Evolutionary conservation across 192 early-diverging fungal genomes (phyloP), one percentile per base, ranked within the genome.

Genomic region (Lobosporangium transversale): DNA sequence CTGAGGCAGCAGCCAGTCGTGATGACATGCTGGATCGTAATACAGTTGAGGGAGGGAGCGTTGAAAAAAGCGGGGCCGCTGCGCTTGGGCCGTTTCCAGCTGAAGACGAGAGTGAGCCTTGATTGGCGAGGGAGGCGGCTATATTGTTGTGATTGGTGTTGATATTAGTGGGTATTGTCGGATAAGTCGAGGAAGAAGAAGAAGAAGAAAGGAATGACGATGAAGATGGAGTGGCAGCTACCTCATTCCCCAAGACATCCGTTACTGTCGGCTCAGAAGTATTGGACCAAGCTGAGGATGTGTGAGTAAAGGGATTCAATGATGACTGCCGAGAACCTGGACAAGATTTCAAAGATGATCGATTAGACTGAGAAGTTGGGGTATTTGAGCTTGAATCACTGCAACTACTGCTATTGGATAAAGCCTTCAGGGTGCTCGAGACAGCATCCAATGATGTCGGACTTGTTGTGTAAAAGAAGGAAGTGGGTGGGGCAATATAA

Each of bases 361-460:
- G 51, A n/a, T n/a, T n/a, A n/a, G n/a, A n/a, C 26, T 62, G 68
- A 12, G 58, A 48, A 0, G 21, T 29, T 11, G 44, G 33, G 6
- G 56, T 48, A 24, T 33, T 58, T 23, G 48, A 33, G 10, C 24
- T 52, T 15, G 66, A 68, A n/a, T 47, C 33, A 18, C 24, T 37
- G n/a, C n/a, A n/a, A n/a, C n/a, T n/a, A 49, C 58, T 60, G 48
- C 45, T 68, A 40, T 42, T 49, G 0, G 70, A 66, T 2, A 75
- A 52, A 30, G 56, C 51, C 52, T 75, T 75, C 2, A 75, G 62
- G 12, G 70, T 75, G 63, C 32, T 75, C 10, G 70, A 75, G 23
- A 75, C 70, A 1, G 62, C 70, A 51, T 75, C 70, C 11, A 75
- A 45, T 0, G 62, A 66, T 6, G 70, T 75, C 14, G 70, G 70